Evolutionary conservation across 192 early-diverging fungal genomes (phyloP), one percentile per base, ranked within the genome.

Genomic region (Podila minutissima): DNA sequence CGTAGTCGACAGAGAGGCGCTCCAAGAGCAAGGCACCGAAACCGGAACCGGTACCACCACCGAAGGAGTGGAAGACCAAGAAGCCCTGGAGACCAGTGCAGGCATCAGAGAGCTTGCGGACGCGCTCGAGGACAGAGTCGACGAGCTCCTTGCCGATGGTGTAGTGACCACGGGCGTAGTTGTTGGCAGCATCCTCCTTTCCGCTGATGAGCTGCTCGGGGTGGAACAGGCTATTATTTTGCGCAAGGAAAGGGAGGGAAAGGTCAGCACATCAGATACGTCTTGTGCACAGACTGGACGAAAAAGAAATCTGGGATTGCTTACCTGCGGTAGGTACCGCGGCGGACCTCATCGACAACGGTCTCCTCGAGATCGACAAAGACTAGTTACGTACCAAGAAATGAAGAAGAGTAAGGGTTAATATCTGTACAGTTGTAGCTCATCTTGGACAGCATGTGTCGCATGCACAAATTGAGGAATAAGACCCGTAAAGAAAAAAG

Each of bases 131-230:
- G 69, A 98, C 97, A 70, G 89, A 85, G 89, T 99, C 97, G 51
- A 99, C 96, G 85, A 98, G 94, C 86, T 98, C 97, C 92, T 99
- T 99, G 68, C 97, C 97, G 71, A 99, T 94, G 67, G 97, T 99
- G 92, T 98, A 99, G 87, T 99, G 97, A 86, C 97, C 97, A 93
- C 97, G 97, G 62, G 97, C 97, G 82, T 99, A 98, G 93, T 99
- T 99, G 92, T 99, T 98, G 78, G 97, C 97, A 26, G 97, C 97
- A 86, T 99, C 97, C 87, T 99, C 98, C 93, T 99, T 99, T 85
- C 98, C 98, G 75, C 95, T 98, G 90, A 99, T 98, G 84, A 99
- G 90, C 93, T 99, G 98, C 86, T 98, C 96, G 49, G 88, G 88
- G 67, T 89, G 88, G 74, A 89, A 89, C 9, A 89, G 72, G 50